Evolutionary conservation across 1,284 basidiomycete genomes (phyloP).

Genomic region (Fomitopsis schrenkii): DNA sequence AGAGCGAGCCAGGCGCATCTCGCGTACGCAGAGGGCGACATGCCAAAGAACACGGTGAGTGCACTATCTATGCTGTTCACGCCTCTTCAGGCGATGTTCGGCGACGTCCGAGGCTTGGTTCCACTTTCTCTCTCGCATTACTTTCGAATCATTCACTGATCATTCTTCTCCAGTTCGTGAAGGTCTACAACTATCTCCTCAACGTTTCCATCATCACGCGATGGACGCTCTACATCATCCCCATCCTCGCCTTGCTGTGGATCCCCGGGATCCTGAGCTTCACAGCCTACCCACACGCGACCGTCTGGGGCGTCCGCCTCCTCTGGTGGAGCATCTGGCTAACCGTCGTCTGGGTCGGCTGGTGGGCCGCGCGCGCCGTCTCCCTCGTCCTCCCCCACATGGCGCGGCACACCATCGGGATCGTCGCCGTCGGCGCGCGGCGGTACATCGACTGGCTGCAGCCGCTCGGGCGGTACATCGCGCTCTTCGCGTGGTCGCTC

Average conservation of each 20-base stretch:
- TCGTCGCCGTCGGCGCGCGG: constrained; percentile 65
- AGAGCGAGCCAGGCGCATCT: constrained; percentile 52
- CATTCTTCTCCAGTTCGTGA: constrained; percentile 39
- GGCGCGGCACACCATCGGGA: constrained; percentile 62
- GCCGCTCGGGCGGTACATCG: constrained; percentile 65
- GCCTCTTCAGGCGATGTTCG: not conserved
- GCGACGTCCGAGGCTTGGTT: not conserved
- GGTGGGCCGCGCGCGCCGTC: constrained; percentile 76
- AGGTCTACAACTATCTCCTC: constrained; percentile 71
- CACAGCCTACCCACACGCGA: constrained; percentile 52
- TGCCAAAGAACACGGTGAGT: constrained; percentile 50
- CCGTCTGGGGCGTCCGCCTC: constrained; percentile 39
- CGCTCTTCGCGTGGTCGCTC: constrained; percentile 72
- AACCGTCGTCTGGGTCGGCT: constrained; percentile 74
- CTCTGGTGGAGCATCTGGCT: constrained; percentile 91
- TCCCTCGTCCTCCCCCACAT: constrained; percentile 59
- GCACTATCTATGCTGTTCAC: not conserved
- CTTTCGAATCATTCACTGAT: not conserved
- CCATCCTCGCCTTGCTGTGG: constrained; percentile 70
- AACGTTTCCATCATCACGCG: constrained; percentile 76
- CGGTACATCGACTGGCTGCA: constrained; percentile 77
- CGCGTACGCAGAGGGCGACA: constrained; percentile 60
- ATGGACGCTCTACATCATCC: constrained; percentile 79
- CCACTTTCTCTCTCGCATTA: not conserved
- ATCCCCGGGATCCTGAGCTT: constrained; percentile 73